Evolutionary conservation across 2,329 filamentous ascomycete genomes (phyloP).

Genomic region (Botrytis galanthina): DNA sequence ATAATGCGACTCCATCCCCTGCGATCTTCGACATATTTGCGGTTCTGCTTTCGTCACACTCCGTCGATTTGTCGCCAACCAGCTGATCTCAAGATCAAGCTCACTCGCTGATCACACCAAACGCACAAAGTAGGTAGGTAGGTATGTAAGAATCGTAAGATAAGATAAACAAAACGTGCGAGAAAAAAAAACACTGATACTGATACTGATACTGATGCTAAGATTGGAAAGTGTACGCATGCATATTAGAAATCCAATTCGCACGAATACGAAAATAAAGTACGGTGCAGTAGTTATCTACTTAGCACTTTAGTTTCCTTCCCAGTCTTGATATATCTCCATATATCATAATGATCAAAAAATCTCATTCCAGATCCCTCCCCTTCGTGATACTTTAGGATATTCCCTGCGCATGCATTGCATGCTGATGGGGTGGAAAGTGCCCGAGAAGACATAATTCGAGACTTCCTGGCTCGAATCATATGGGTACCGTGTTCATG

Average conservation of each 20-base stretch:
- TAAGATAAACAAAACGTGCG: background rate
- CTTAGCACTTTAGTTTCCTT: background rate
- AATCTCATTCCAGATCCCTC: background rate
- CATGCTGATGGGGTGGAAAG: background rate
- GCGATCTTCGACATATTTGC: slow-evolving; percentile 31
- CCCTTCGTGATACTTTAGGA: background rate
- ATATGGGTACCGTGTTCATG: background rate
- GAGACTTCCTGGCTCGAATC: background rate
- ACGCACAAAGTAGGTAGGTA: background rate
- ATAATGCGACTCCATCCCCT: slow-evolving; percentile 33
- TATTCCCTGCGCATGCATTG: background rate
- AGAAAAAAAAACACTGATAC: background rate
- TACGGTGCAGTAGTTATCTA: too few relatives aligned
- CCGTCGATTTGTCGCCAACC: background rate
- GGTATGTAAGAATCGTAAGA: background rate
- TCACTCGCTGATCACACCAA: background rate
- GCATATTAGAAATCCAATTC: background rate
- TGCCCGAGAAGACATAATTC: background rate
- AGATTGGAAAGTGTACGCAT: background rate
- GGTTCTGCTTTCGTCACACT: background rate
- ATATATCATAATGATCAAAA: background rate
- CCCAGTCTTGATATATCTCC: background rate
- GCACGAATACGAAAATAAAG: background rate
- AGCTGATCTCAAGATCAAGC: background rate
- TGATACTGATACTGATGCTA: background rate